Conservation (phyloP, 2,329 filamentous ascomycete genomes). For the Colletotrichum tropicale region DNA sequence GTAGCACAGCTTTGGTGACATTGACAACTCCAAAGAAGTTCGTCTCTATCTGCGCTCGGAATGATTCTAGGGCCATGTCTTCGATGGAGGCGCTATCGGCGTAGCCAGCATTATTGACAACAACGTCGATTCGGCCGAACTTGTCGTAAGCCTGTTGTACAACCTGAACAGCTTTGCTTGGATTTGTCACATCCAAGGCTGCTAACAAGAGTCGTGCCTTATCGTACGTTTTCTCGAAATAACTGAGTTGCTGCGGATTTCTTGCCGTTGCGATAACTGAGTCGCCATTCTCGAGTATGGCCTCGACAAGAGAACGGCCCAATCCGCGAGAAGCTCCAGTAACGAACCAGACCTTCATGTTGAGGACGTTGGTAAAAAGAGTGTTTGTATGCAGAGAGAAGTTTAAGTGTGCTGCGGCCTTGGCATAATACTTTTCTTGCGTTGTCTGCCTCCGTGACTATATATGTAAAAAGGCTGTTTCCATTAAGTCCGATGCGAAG, state of each 20-base stretch:
- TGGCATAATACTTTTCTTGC: neutral
- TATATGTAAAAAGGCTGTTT: neutral
- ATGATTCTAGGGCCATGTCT: constrained; percentile 50
- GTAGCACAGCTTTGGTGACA: constrained; percentile 37
- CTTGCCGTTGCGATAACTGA: neutral
- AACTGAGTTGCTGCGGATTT: neutral
- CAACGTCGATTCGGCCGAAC: constrained; percentile 62
- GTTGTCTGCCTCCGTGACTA: neutral
- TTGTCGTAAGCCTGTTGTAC: constrained; percentile 24
- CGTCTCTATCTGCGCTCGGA: constrained; percentile 59
- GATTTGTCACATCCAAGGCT: neutral
- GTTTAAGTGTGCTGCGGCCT: neutral
- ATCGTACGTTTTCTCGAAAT: neutral
- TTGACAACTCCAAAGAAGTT: constrained; percentile 64
- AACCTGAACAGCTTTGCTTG: neutral
- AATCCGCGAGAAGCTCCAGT: neutral
- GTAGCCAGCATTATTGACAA: constrained; percentile 67
- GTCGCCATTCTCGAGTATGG: neutral
- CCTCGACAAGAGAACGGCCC: neutral
- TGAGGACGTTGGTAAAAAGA: rapidly evolving
- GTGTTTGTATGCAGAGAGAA: neutral
- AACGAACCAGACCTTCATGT: neutral
- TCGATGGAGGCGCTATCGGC: constrained; percentile 59
- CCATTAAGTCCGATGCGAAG: neutral
- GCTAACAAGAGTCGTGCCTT: neutral